These are phyloP conservation scores for Penicillium sp. DNA, from an alignment of 2,329 filamentous ascomycete species.

Conservation along the genomic window DNA sequence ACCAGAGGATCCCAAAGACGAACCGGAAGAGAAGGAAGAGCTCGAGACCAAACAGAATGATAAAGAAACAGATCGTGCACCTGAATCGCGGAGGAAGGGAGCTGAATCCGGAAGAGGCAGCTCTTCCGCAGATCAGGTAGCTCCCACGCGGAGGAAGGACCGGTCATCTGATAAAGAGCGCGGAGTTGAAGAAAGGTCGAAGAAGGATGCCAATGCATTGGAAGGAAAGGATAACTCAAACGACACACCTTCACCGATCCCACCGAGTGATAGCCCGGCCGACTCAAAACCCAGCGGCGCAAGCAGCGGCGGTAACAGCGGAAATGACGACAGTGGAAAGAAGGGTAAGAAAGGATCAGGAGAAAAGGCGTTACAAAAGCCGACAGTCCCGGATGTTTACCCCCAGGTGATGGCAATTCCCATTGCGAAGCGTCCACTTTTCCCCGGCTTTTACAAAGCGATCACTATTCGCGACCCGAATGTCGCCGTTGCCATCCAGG, in stretches of 20 bases:
- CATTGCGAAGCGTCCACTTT: slow-evolving; percentile 86
- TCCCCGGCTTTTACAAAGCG: slow-evolving; percentile 98
- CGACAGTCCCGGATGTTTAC: slow-evolving; percentile 88
- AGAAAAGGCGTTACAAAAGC: slow-evolving; percentile 80
- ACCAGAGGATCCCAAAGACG: slow-evolving; percentile 40
- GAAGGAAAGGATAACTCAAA: slow-evolving; percentile 49
- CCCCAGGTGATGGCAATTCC: slow-evolving; percentile 97
- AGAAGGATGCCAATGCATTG: slow-evolving; percentile 37
- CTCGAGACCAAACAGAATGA: slow-evolving; percentile 32
- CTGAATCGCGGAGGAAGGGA: slow-evolving; percentile 42
- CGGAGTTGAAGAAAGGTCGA: slow-evolving; percentile 38
- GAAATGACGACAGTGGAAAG: slow-evolving; percentile 62
- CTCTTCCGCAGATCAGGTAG: slow-evolving; percentile 26
- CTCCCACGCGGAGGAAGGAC: slow-evolving; percentile 40
- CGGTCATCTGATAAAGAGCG: slow-evolving; percentile 39
- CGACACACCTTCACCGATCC: slow-evolving; percentile 47
- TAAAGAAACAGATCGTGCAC: slow-evolving; percentile 44
- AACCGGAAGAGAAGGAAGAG: slow-evolving; percentile 27
- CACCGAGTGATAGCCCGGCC: slow-evolving; percentile 32
- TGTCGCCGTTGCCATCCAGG: slow-evolving; percentile 85
- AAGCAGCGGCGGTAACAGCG: slow-evolving; percentile 44
- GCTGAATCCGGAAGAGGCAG: slow-evolving; percentile 37
- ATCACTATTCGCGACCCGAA: slow-evolving; percentile 93
- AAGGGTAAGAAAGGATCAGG: slow-evolving; percentile 64
- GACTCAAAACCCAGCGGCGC: slow-evolving; percentile 56